phyloP scores from a whole-genome alignment of 495 filamentous ascomycete genomes.

The Neurospora sp. region DNA sequence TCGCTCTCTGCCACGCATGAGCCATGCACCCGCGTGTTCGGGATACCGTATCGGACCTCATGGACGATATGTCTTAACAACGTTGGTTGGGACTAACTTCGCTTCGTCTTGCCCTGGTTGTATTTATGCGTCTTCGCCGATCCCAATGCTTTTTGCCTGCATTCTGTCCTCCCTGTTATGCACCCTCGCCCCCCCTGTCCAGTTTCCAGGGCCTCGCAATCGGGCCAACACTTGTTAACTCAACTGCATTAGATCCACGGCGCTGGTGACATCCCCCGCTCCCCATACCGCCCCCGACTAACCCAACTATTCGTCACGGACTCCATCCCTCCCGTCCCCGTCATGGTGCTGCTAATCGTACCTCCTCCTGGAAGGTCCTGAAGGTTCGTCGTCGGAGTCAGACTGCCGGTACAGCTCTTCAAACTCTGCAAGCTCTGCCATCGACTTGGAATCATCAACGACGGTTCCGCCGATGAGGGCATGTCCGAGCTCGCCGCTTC shows the following conservation, averaged over 20 bases:
- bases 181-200: neutral
- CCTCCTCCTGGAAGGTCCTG: neutral
- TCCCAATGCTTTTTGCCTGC: neutral
- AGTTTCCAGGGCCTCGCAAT: neutral
- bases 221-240: neutral
- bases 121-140: neutral
- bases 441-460: neutral
- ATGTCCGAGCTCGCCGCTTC: conserved; percentile 1
- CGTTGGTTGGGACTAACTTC: neutral
- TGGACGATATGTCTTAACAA: neutral
- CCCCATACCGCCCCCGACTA: neutral
- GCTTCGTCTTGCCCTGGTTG: neutral
- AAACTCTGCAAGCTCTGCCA: neutral
- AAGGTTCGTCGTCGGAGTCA: neutral
- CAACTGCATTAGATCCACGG: neutral
- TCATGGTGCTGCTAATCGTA: neutral
- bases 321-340: neutral
- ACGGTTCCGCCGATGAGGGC: neutral
- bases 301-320: neutral
- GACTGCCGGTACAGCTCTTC: neutral
- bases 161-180: neutral
- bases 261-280: neutral
- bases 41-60: neutral
- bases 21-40: neutral
- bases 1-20: no score